Percentiles rank a stretch among this genome's conserved stretches.
These are phyloP conservation scores for Tetrastigma voinierianum DNA, from an alignment of 164 flowering plant genomes.

Conservation along the genomic window DNA sequence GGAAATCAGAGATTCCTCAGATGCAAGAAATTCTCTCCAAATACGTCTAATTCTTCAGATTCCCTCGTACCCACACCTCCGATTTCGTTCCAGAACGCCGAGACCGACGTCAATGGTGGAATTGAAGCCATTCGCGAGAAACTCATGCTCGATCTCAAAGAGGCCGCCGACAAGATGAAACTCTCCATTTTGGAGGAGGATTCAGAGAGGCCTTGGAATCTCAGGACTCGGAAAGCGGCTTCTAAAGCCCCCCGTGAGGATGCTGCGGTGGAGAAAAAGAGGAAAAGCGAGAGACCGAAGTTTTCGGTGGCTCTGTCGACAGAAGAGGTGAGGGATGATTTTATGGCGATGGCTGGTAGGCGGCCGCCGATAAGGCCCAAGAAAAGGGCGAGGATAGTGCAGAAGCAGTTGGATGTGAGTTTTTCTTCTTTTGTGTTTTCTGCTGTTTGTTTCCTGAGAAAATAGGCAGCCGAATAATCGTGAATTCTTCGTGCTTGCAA, in stretches of 20 bases:
- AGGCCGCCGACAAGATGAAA: slow-evolving; percentile 40
- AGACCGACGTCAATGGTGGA: slow-evolving; percentile 15
- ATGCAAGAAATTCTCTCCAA: slow-evolving; percentile 31
- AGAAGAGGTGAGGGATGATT: slow-evolving; percentile 61
- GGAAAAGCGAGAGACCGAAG: slow-evolving; percentile 34
- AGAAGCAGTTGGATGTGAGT: slow-evolving; percentile 45
- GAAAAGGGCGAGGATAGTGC: slow-evolving; percentile 39
- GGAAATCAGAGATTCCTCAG: slow-evolving; percentile 47
- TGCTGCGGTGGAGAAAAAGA: slow-evolving; percentile 10
- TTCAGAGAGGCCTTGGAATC: slow-evolving; percentile 64
- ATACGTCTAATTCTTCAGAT: neutral
- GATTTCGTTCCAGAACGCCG: no score
- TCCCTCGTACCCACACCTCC: neutral
- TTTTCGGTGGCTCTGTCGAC: slow-evolving; percentile 44
- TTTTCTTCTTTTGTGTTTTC: neutral
- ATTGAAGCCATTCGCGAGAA: slow-evolving; percentile 42
- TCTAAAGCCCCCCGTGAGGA: slow-evolving; percentile 26
- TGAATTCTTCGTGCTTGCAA: no score
- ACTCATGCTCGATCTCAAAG: slow-evolving; percentile 41
- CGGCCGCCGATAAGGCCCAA: slow-evolving; percentile 60
- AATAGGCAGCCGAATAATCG: no score
- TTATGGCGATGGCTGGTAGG: slow-evolving; percentile 34
- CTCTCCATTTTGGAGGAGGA: slow-evolving; percentile 25
- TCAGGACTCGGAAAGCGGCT: slow-evolving; percentile 60
- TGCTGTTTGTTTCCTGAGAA: neutral